Base-by-base conservation (phyloP, 148 eudicot genomes). In the Drosera capensis region DNA sequence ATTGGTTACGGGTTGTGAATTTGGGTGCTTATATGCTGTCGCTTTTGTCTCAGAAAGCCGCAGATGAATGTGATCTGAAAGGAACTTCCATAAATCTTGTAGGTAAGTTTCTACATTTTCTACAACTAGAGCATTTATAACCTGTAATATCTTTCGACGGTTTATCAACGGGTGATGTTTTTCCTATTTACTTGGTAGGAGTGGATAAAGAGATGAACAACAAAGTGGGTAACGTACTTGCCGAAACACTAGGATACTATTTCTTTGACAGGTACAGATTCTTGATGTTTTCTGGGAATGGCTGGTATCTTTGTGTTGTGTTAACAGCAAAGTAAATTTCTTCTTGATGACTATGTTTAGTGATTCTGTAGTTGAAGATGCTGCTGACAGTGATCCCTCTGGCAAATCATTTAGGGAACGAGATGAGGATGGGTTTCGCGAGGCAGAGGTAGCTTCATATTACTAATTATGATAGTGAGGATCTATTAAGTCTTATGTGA, bases 51-150 rank as follows among this genome's bases (percentile, higher is more conserved):
- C n/a, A n/a, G n/a, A n/a, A n/a, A n/a, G n/a, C n/a, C n/a, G n/a
- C n/a, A n/a, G n/a, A n/a, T n/a, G n/a, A n/a, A n/a, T n/a, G n/a
- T 52, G 85, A 64, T 26, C 66, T 85, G 31, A 84, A 74, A 64
- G 99, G 99, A 63, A 64, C 93, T 47, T 90, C 95, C 23, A 59
- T 90, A 62, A 84, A 72, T 52, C 80, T 90, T 21, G 62, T 90
- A 37, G 99, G 99, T 90, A 66, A 73, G 77, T n/a, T 31, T 14
- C 25, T n/a, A n/a, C 2, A 54, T 63, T 28, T 23, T 9, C 36
- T 34, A 48, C 17, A 21, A 48, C 40, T 47, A 38, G 19, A 26
- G 16, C 25, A 18, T 14, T n/a, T 30, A 40, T 11, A 38, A 20
- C 9, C 12, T 31, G 13, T 38, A 25, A 19, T 40, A 2, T 8